Conservation (phyloP, 495 filamentous ascomycete species). For the Hypoxylon fuscum region DNA sequence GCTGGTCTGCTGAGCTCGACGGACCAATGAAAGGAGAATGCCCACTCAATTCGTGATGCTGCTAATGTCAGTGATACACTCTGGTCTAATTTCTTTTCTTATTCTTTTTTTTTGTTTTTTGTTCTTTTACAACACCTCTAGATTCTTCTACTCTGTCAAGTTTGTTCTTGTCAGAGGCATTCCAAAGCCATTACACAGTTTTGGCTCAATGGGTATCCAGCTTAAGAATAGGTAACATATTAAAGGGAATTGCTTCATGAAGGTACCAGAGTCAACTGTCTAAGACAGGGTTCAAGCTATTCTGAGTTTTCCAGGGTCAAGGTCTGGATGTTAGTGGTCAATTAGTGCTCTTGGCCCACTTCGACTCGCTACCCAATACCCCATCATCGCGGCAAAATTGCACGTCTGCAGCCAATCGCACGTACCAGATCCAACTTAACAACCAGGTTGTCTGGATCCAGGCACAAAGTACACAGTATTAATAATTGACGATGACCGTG, state of each 20-base stretch:
- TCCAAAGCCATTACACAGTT: too few species aligned
- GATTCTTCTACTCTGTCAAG: too few species aligned
- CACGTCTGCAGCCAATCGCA: conserved; percentile 23
- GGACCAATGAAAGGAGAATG: not conserved
- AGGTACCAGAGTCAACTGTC: too few species aligned
- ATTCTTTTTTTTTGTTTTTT: too few species aligned
- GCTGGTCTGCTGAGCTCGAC: not conserved
- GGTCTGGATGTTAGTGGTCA: conserved; percentile 26
- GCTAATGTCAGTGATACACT: not conserved
- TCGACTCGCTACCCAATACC: conserved; percentile 15
- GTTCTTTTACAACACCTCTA: too few species aligned
- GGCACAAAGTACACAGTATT: conserved; percentile 23
- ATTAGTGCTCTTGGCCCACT: conserved; percentile 26
- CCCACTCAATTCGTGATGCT: not conserved
- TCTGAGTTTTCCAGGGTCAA: conserved; percentile 18
- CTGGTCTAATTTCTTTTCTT: not conserved
- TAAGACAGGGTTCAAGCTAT: conserved; percentile 14
- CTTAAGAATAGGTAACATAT: too few species aligned
- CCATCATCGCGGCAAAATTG: conserved; percentile 38
- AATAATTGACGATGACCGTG: not conserved
- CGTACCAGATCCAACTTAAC: not conserved
- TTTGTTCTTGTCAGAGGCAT: too few species aligned
- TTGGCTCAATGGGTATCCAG: too few species aligned
- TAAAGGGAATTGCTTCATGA: too few species aligned
- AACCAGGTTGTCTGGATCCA: conserved; percentile 5